phyloP scores from a whole-genome alignment of 495 filamentous ascomycete species.

The Cryomyces antarcticus region DNA sequence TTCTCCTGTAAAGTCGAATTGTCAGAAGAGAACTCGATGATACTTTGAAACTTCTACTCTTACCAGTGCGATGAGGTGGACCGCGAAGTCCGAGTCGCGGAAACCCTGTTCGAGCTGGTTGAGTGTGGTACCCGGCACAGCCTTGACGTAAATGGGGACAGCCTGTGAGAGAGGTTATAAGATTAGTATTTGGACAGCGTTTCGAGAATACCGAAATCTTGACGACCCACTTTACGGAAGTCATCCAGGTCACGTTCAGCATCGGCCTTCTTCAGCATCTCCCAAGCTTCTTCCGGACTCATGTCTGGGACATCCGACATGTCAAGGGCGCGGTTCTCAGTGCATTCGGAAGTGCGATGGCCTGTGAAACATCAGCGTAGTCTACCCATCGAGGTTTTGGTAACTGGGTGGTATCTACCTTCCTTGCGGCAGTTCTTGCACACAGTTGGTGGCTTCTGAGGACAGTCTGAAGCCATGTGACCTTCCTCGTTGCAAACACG shows the following conservation, averaged over 20 bases:
- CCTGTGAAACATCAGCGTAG: constrained; percentile 23
- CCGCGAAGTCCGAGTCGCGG: constrained; percentile 35
- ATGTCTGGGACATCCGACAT: constrained; percentile 35
- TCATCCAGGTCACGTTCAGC: constrained; percentile 47
- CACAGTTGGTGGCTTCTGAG: constrained; percentile 34
- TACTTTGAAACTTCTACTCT: neutral
- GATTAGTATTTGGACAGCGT: too few species aligned
- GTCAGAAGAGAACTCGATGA: neutral
- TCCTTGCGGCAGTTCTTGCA: constrained; percentile 62
- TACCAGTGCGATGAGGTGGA: constrained; percentile 59
- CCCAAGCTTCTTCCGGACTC: constrained; percentile 50
- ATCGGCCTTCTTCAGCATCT: constrained; percentile 37
- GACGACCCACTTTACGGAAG: constrained; percentile 38
- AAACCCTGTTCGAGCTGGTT: constrained; percentile 54
- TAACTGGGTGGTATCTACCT: constrained; percentile 25
- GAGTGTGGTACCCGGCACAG: constrained; percentile 43
- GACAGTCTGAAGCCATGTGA: constrained; percentile 52
- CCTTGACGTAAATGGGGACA: constrained; percentile 54
- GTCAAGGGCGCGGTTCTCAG: constrained; percentile 46
- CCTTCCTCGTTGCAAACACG: constrained; percentile 50
- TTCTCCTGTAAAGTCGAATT: constrained; percentile 24
- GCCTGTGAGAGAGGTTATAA: constrained; percentile 17
- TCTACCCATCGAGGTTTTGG: too few species aligned
- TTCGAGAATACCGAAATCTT: neutral
- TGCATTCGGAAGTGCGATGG: constrained; percentile 46